These are phyloP conservation scores for Geotrichum fermentans DNA, from an alignment of 1,139 yeast species.

Conservation along the genomic window DNA sequence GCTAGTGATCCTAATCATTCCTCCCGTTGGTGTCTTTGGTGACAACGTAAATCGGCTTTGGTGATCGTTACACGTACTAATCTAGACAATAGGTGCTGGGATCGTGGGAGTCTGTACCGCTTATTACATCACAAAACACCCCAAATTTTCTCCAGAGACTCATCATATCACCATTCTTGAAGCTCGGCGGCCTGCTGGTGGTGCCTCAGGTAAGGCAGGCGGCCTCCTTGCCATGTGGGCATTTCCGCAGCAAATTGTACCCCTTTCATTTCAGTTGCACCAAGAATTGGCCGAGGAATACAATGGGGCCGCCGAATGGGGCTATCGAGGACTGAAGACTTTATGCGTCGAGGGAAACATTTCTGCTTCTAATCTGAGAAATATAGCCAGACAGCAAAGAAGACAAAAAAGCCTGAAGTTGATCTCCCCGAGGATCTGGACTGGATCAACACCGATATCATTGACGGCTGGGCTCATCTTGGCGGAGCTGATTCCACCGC, in stretches of 20 bases:
- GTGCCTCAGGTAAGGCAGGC: slow-evolving; percentile 97
- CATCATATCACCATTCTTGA: slow-evolving; percentile 86
- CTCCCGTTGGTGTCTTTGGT: not conserved
- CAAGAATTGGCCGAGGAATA: slow-evolving; percentile 73
- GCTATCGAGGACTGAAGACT: slow-evolving; percentile 82
- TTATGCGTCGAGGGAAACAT: slow-evolving; percentile 84
- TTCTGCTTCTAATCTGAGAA: slow-evolving; percentile 19
- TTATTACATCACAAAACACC: slow-evolving; percentile 78
- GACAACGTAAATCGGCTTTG: not conserved
- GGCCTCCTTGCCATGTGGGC: slow-evolving; percentile 95
- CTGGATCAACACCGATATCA: slow-evolving; percentile 70
- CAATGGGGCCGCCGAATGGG: slow-evolving; percentile 85
- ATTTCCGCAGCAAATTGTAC: slow-evolving; percentile 91
- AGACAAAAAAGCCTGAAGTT: slow-evolving; percentile 18
- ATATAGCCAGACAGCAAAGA: slow-evolving; percentile 16
- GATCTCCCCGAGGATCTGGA: slow-evolving; percentile 65
- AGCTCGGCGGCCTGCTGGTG: slow-evolving; percentile 90
- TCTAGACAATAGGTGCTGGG: slow-evolving; percentile 65
- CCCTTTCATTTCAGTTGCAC: slow-evolving; percentile 79
- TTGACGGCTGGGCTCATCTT: slow-evolving; percentile 69
- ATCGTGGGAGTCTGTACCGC: slow-evolving; percentile 96
- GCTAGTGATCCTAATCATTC: not conserved
- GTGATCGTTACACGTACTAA: slow-evolving; percentile 1
- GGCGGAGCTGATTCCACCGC: slow-evolving; percentile 91
- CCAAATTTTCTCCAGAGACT: slow-evolving; percentile 63